Conservation (phyloP, 805 yeast species). For the Saccharomycopsis sp. region DNA sequence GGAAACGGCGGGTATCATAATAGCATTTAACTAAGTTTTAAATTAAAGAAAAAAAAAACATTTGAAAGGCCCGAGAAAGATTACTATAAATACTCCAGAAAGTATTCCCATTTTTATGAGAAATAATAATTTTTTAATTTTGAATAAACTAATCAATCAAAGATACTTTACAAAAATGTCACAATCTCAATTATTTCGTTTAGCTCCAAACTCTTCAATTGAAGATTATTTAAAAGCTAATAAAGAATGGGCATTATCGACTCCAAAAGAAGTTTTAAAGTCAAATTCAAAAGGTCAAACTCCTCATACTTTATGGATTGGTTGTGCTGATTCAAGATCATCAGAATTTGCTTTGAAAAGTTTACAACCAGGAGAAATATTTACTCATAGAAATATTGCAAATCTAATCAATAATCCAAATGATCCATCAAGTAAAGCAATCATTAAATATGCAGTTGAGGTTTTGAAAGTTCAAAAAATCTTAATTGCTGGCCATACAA, state of each 20-base stretch:
- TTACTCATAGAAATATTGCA: constrained; percentile 82
- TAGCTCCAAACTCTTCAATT: constrained; percentile 6
- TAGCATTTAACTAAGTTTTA: too few species aligned
- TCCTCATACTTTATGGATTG: constrained; percentile 93
- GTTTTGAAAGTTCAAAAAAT: constrained; percentile 72
- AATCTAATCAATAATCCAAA: constrained; percentile 55
- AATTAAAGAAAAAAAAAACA: too few species aligned
- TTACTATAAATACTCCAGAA: too few species aligned
- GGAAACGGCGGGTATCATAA: too few species aligned
- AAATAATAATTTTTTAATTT: too few species aligned
- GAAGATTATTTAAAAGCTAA: constrained; percentile 12
- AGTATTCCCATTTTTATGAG: too few species aligned
- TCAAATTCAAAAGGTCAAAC: constrained; percentile 68
- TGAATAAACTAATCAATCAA: too few species aligned
- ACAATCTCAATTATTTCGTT: not conserved
- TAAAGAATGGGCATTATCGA: constrained; percentile 8
- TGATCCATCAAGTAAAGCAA: constrained; percentile 67
- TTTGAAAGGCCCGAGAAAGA: too few species aligned
- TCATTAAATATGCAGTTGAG: constrained; percentile 80
- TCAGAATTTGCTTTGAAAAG: constrained; percentile 61
- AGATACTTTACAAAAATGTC: not conserved
- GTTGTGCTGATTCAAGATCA: constrained; percentile 88
- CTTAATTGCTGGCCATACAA: constrained; percentile 87
- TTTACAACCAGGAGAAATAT: constrained; percentile 85
- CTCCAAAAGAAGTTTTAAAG: constrained; percentile 19